phyloP scores from a whole-genome alignment of 208 protist genomes.

The Trypanosoma boissoni region DNA sequence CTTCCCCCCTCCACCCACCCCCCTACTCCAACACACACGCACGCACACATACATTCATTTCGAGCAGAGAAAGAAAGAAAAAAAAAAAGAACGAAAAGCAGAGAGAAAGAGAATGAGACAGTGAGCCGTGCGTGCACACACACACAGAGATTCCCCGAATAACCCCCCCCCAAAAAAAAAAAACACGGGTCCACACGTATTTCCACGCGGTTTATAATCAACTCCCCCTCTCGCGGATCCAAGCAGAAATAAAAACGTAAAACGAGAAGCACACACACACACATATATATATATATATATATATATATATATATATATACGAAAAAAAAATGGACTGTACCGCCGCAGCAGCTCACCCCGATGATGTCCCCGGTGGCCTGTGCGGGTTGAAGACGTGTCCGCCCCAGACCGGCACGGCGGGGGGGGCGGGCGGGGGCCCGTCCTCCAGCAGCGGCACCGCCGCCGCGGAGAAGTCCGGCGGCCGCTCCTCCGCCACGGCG shows the following conservation, averaged over 20 bases:
- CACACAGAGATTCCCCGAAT: no score
- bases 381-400: conserved; percentile 40
- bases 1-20: no score
- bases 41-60: background rate
- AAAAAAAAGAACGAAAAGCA: background rate
- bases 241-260: no score
- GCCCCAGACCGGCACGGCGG: conserved; percentile 39
- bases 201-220: no score
- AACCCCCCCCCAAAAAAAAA: no score
- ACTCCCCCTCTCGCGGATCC: background rate
- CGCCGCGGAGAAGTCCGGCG: conserved; percentile 49
- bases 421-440: conserved; percentile 21
- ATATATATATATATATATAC: conserved; percentile 15
- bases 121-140: no score
- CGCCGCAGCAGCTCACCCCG: no score
- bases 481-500: background rate
- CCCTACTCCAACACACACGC: no score
- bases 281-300: conserved; percentile 12
- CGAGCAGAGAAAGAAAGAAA: background rate
- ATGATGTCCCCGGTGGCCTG: background rate
- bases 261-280: background rate
- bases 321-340: background rate
- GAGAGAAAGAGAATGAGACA: background rate
- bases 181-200: no score
- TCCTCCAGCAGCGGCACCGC: conserved; percentile 53